Percentiles rank a stretch among this genome's conserved stretches.
Conservation (phyloP, 768 basidiomycete species). For the Thelephora ganbajun region DNA sequence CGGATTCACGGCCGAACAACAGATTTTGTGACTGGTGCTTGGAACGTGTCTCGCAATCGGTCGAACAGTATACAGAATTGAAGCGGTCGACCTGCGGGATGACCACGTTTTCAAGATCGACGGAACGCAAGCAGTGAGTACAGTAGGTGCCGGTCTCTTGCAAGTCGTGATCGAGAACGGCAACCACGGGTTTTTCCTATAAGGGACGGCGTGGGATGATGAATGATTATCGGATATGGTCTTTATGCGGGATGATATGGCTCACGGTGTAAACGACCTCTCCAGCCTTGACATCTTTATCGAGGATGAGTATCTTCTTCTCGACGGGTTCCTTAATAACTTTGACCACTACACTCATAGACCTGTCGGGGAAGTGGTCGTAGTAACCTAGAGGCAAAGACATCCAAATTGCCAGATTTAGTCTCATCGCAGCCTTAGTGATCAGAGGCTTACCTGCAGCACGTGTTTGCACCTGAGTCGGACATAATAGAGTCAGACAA, state of each 20-base stretch:
- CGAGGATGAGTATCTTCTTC: constrained; percentile 36
- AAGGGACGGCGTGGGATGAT: constrained; percentile 3
- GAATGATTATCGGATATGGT: neutral
- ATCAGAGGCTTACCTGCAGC: constrained; percentile 57
- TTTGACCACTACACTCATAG: constrained; percentile 49
- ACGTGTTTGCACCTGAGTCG: constrained; percentile 42
- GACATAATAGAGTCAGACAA: constrained; percentile 8
- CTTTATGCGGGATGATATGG: neutral
- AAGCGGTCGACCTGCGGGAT: constrained; percentile 36
- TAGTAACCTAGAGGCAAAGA: constrained; percentile 48
- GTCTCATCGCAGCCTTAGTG: constrained; percentile 1
- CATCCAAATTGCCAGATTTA: constrained; percentile 11
- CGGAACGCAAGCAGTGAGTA: constrained; percentile 53
- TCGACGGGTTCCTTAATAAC: constrained; percentile 24
- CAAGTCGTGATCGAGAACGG: constrained; percentile 60
- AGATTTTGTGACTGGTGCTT: constrained; percentile 50
- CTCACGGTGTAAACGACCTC: constrained; percentile 67
- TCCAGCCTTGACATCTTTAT: constrained; percentile 53
- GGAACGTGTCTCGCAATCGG: constrained; percentile 42
- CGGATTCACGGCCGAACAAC: constrained; percentile 54
- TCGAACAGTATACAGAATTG: constrained; percentile 57
- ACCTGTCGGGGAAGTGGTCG: constrained; percentile 59
- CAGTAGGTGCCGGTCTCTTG: constrained; percentile 57
- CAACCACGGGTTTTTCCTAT: constrained; percentile 64
- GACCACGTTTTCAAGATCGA: constrained; percentile 33